These are phyloP conservation scores for Geotrichum armillariae DNA, from an alignment of 1,139 yeast species.

Conservation along the genomic window DNA sequence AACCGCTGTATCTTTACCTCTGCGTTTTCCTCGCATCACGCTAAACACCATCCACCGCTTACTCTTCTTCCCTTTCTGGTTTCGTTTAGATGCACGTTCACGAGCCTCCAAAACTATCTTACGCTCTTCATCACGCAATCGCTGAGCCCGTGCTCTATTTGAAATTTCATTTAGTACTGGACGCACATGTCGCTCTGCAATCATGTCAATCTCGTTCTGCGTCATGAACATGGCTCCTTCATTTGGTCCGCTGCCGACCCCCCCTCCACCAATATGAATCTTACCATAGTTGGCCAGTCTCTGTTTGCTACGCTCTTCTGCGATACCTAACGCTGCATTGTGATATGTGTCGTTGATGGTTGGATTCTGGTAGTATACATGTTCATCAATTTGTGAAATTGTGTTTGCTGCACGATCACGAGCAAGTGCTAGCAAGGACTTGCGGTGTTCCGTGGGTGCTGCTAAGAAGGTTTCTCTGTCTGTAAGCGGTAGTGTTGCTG, in stretches of 20 bases:
- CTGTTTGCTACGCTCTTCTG: slow-evolving; percentile 62
- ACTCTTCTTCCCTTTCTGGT: slow-evolving; percentile 25
- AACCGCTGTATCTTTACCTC: not conserved
- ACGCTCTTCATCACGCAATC: slow-evolving; percentile 64
- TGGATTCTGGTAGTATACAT: slow-evolving; percentile 39
- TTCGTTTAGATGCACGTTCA: slow-evolving; percentile 42
- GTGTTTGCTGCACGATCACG: slow-evolving; percentile 37
- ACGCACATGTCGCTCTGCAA: slow-evolving; percentile 78
- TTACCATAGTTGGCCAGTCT: slow-evolving; percentile 56
- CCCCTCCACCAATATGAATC: slow-evolving; percentile 86
- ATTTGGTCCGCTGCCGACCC: slow-evolving; percentile 40
- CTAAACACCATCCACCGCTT: slow-evolving; percentile 22
- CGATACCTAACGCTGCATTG: slow-evolving; percentile 50
- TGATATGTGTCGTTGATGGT: slow-evolving; percentile 34
- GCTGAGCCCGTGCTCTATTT: slow-evolving; percentile 67
- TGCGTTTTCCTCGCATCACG: not conserved
- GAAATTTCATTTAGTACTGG: slow-evolving; percentile 81
- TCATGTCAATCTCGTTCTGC: slow-evolving; percentile 68
- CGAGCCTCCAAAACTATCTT: slow-evolving; percentile 49
- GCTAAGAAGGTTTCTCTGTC: slow-evolving; percentile 42
- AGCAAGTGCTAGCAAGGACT: slow-evolving; percentile 38
- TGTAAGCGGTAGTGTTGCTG: slow-evolving; percentile 17
- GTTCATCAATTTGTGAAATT: slow-evolving; percentile 43
- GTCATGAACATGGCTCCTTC: slow-evolving; percentile 46
- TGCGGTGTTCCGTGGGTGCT: slow-evolving; percentile 36